phyloP scores from a whole-genome alignment of 768 basidiomycete genomes.

The Coprinopsis strossmayeri region DNA sequence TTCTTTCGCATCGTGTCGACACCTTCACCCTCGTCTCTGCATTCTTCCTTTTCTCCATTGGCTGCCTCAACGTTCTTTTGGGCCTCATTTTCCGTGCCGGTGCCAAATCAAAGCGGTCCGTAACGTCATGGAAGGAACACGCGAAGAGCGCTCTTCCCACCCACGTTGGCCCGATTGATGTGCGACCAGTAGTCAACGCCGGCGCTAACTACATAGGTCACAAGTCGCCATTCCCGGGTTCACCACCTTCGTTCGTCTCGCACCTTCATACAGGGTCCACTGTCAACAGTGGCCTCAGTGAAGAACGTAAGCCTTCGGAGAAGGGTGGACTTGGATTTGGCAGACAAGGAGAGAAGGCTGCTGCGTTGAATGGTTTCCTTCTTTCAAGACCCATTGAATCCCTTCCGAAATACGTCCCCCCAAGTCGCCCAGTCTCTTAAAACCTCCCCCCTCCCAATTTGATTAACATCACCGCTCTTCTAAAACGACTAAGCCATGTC shows the following conservation, averaged over 20 bases:
- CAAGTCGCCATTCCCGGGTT: conserved; percentile 9
- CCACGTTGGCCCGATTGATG: conserved; percentile 16
- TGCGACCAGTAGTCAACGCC: conserved; percentile 25
- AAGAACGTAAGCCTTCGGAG: conserved; percentile 17
- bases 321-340: conserved; percentile 69
- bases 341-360: conserved; percentile 72
- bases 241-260: conserved; percentile 6
- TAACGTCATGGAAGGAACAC: conserved; percentile 61
- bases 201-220: conserved; percentile 16
- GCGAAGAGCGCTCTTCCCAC: conserved; percentile 52
- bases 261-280: conserved; percentile 8
- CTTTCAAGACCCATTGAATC: conserved; percentile 24
- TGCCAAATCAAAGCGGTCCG: conserved; percentile 59
- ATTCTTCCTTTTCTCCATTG: conserved; percentile 79
- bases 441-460: background rate
- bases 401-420: conserved; percentile 17
- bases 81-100: conserved; percentile 73
- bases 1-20: conserved; percentile 73
- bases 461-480: background rate
- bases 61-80: conserved; percentile 76
- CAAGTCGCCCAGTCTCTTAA: background rate
- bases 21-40: conserved; percentile 83
- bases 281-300: conserved; percentile 7
- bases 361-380: conserved; percentile 53
- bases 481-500: background rate